Conservation (phyloP, 768 basidiomycete species). For the Psilocybe cubensis region DNA sequence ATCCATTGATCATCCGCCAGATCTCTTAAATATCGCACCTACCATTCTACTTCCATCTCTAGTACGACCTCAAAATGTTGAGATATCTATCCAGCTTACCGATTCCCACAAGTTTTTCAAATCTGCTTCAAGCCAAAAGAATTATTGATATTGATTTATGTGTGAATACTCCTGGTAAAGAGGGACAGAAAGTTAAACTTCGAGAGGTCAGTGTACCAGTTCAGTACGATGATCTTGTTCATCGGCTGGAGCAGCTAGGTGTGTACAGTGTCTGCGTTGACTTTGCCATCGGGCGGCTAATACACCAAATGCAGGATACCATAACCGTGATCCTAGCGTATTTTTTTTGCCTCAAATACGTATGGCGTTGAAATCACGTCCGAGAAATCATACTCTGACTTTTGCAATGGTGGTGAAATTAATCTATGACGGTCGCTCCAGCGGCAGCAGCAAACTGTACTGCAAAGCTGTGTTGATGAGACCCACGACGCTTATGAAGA, state of each 20-base stretch:
- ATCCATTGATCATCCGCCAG: neutral
- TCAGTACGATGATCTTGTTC: neutral
- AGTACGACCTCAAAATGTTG: neutral
- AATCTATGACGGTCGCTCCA: neutral
- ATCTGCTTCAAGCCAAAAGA: conserved; percentile 2
- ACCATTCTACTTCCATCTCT: neutral
- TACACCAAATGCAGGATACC: neutral
- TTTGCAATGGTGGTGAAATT: neutral
- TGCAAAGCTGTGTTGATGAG: no score
- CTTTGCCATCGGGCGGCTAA: neutral
- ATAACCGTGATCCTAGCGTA: neutral
- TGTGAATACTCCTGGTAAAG: neutral
- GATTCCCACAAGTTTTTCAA: conserved; percentile 8
- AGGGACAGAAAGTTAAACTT: neutral
- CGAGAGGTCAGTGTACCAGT: neutral
- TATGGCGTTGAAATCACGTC: neutral
- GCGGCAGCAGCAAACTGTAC: no score
- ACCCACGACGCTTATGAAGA: no score
- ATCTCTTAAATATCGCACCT: neutral
- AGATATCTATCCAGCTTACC: neutral
- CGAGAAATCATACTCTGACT: neutral
- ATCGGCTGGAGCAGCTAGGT: neutral
- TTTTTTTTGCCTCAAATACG: neutral
- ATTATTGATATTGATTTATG: neutral
- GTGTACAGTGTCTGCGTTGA: neutral